Base-by-base conservation (phyloP, 768 basidiomycete species). In the Tulasnella sp. region DNA sequence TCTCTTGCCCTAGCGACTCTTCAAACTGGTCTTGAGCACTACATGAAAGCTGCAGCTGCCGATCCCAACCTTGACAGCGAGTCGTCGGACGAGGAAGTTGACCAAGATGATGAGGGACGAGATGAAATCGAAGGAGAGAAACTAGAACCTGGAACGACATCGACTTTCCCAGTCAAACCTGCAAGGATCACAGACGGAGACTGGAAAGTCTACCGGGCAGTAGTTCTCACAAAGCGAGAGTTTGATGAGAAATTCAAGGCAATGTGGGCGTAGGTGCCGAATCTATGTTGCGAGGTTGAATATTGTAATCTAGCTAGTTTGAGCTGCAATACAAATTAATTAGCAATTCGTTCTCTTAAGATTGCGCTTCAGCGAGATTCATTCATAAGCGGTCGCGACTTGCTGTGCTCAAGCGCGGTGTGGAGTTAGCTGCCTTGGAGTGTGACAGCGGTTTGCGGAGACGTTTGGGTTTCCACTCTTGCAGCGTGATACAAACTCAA, bases 401-500 rank as follows among this genome's bases (percentile, higher is more conserved):
- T 39, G 91, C 93, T 81, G 89, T 93, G 83, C 88, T 92, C 80
- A n/a, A n/a, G n/a, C n/a, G 90, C 88, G 83, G 94, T 95, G 23
- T 93, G 91, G 42, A 90, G 82, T 85, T 91, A 94, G 6, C 94
- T 93, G 4, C 92, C 88, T 69, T 90, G 88, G 74, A 95, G 86
- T 75, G 92, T 91, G 23, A 88, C 85, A 55, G 93, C 91, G 4
- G 90, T 86, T 82, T 92, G 90, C 40, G 96, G 84, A 13, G 93
- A 91, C 18, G 87, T 84, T 80, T 94, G 92, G 26, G 96, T 90
- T 84, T 96, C 95, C 79, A 89, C 90, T 82, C 93, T 91, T 1
- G 95, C 93, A 46, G 89, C 92, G 86, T 95, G 92, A 83, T 95
- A 96, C 55, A 94, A 95, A 85, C 96, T 94, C 40, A 77, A 46